Conservation (phyloP, 306 rosid genomes). For the Cucumis hystrix region DNA sequence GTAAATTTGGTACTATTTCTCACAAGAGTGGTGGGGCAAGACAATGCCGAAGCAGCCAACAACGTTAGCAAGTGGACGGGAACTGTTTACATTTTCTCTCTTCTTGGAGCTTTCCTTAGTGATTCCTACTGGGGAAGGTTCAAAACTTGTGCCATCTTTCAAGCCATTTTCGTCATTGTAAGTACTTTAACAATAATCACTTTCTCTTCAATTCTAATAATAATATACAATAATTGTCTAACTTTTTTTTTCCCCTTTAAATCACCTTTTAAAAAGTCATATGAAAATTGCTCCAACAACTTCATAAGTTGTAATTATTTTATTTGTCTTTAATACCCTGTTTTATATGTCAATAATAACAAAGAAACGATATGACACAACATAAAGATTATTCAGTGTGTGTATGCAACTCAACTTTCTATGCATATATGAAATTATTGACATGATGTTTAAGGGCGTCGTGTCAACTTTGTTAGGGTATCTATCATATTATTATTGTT, state of each 20-base stretch:
- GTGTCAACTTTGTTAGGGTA: neutral
- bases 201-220: neutral
- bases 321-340: neutral
- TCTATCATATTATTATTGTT: neutral
- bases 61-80: conserved; percentile 80
- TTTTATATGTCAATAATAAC: neutral
- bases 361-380: neutral
- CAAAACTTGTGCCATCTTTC: conserved; percentile 59
- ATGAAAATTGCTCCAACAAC: neutral
- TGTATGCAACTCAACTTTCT: neutral
- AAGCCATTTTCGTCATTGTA: conserved; percentile 50
- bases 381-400: neutral
- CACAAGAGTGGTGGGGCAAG: conserved; percentile 59
- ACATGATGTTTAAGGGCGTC: neutral
- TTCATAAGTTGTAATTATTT: neutral
- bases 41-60: conserved; percentile 72
- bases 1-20: conserved; percentile 64
- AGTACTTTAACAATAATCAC: conserved; percentile 6
- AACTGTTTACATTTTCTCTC: conserved; percentile 65
- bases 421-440: neutral
- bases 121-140: conserved; percentile 76
- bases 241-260: neutral
- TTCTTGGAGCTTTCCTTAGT: conserved; percentile 76
- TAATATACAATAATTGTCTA: neutral
- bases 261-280: neutral